Conservation (phyloP, 73 alveolate genomes). For the Stentor roeselii region DNA sequence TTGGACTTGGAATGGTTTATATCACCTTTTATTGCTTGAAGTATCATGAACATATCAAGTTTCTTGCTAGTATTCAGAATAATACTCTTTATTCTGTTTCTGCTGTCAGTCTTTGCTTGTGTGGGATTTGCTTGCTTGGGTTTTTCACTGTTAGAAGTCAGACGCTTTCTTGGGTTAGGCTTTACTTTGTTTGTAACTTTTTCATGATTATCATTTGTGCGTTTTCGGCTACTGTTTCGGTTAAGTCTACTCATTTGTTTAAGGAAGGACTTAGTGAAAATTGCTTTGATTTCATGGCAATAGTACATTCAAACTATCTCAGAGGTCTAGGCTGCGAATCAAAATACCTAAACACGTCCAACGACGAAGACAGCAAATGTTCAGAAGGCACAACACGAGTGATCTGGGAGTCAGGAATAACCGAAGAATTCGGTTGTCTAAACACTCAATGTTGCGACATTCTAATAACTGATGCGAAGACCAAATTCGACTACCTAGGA, state of each 20-base stretch:
- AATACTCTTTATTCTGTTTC: neutral
- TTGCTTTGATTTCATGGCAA: neutral
- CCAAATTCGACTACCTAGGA: constrained; percentile 3
- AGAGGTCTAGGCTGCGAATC: neutral
- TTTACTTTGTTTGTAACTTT: neutral
- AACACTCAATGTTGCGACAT: neutral
- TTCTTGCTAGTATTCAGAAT: neutral
- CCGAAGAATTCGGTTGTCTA: neutral
- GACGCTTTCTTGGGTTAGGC: neutral
- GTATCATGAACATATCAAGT: too few relatives aligned
- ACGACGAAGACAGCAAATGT: neutral
- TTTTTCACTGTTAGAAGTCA: neutral
- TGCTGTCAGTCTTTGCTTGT: neutral
- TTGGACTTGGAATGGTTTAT: neutral
- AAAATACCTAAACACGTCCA: neutral
- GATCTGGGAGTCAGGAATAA: neutral
- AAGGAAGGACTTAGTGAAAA: constrained; percentile 5
- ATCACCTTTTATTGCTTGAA: neutral
- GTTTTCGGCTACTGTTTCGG: neutral
- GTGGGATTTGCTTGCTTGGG: neutral
- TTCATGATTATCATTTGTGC: neutral
- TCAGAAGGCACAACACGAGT: neutral
- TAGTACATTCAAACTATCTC: neutral
- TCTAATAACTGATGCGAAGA: neutral
- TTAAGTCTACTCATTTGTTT: neutral